Base-by-base conservation (phyloP, 2,329 filamentous ascomycete genomes). In the Xylaria multiplex region DNA sequence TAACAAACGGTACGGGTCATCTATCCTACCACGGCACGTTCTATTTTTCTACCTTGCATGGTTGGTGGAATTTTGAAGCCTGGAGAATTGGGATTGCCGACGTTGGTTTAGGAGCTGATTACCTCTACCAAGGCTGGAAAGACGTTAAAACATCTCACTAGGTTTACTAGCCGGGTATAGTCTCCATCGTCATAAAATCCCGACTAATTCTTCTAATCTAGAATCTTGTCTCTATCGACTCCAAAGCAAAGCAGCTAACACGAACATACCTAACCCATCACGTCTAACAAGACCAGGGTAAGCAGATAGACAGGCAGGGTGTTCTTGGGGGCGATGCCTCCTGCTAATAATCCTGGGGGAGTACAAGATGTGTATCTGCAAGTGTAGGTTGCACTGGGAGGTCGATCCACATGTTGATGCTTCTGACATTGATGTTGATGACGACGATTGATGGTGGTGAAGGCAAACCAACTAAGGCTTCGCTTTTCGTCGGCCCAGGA, bases 231-330 rank as follows among this genome's bases (percentile, higher is more conserved):
- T 43, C 37, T 55, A 43, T 49, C 35, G 32, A 56, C 61, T 54
- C 37, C 30, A 53, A 58, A 65, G 58, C 61, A 37, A 50, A 50
- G 50, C 52, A 49, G 62, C 54, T 60, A 46, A 60, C 24, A 35
- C 16, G 22, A 59, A 37, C 56, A 68, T 49, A 68, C 68, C 68
- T 70, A 68, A 70, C 68, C 68, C 68, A 70, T 66, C 63, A 56
- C 62, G 66, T 62, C 59, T 43, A 64, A 60, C 54, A 59, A 52
- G 62, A 62, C 63, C 60, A 52, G 67, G 65, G 53, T 65, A 42
- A 27, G 45, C 32, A 48, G 53, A 27, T 7, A 35, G 32, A 35
- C 16, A 54, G 49, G 45, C 58, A 69, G 52, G 65, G 59, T 58
- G 54, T 48, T 35, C 61, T 67, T 64, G 60, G 61, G 64, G 67